phyloP scores from a whole-genome alignment of 176 grass and related monocot genomes.

The Oryza nivara region DNA sequence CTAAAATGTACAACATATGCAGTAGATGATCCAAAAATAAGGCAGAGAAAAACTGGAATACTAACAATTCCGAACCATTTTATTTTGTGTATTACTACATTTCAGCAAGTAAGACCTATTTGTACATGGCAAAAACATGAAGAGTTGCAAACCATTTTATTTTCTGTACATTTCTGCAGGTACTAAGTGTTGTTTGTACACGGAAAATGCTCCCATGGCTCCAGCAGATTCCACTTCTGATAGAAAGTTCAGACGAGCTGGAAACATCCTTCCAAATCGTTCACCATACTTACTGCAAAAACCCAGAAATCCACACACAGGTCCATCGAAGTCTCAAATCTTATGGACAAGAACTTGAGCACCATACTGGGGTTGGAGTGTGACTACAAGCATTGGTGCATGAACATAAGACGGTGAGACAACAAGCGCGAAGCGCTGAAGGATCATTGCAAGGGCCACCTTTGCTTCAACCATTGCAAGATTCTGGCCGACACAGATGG shows the following conservation, averaged over 20 bases:
- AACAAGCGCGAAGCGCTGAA: slow-evolving; percentile 56
- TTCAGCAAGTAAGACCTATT: too few relatives aligned
- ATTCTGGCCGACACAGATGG: slow-evolving; percentile 82
- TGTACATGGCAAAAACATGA: too few relatives aligned
- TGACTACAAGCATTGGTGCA: slow-evolving; percentile 64
- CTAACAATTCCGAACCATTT: not conserved
- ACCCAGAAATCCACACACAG: not conserved
- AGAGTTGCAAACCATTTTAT: not conserved
- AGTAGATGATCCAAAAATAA: not conserved
- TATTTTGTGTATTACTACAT: too few relatives aligned
- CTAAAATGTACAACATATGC: not conserved
- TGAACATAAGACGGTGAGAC: slow-evolving; percentile 80
- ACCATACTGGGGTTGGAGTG: slow-evolving; percentile 79
- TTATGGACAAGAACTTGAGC: slow-evolving; percentile 68
- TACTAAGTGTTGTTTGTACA: not conserved
- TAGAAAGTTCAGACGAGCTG: slow-evolving; percentile 11
- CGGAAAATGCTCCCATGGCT: not conserved
- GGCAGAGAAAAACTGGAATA: not conserved
- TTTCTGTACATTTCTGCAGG: not conserved
- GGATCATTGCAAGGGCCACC: slow-evolving; percentile 63
- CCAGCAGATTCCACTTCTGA: not conserved
- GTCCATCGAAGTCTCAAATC: slow-evolving; percentile 43
- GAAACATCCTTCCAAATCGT: not conserved
- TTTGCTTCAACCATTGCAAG: slow-evolving; percentile 71
- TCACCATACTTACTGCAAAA: not conserved